Base-by-base conservation (phyloP, 768 basidiomycete species). In the Suillus subalutaceus region DNA sequence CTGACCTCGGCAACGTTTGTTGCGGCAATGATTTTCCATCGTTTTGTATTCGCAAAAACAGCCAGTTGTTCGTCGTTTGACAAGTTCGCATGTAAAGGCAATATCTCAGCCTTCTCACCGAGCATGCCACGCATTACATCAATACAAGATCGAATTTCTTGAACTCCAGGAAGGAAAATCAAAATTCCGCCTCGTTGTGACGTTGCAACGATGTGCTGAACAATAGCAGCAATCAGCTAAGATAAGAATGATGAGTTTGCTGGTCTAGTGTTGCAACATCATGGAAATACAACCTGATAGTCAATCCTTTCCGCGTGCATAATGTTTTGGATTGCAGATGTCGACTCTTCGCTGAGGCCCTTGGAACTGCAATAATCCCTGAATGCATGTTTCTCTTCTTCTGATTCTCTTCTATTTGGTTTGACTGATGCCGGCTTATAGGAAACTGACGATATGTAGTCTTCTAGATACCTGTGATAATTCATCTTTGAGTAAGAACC, bases 1-100 rank as follows among this genome's bases (percentile, higher is more conserved):
- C 82, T 63, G 65, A 89, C 93, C 84, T 96, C 94, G 7, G 94
- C 94, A 38, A 98, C 92, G 72, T 97, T 97, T 4, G 96, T 97
- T 0, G 94, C 86, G 0, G 88, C 93, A 53, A 97, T 89, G 37
- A 97, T 85, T 75, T 97, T 97, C 85, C 95, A 90, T 44, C 81
- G 80, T 2, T 83, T 78, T 0, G 87, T 85, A 6, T 80, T 79
- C 10, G 83, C 77, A 72, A 97, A 98, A 1, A 96, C 91, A 9
- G 80, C 79, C 16, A 88, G 86, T 75, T 98, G 96, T 72, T 97
- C 95, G 15, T 90, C 88, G 46, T 82, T 91, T 0, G 94, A 88
- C 26, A 97, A 81, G 75, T 97, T 96, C 13, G 96, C 94, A 72
- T 97, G 96, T 0, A 98, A 84, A 0, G 96, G 93, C 32, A 95